Conservation (phyloP, 345 rosid species). For the Lumnitzera racemosa region DNA sequence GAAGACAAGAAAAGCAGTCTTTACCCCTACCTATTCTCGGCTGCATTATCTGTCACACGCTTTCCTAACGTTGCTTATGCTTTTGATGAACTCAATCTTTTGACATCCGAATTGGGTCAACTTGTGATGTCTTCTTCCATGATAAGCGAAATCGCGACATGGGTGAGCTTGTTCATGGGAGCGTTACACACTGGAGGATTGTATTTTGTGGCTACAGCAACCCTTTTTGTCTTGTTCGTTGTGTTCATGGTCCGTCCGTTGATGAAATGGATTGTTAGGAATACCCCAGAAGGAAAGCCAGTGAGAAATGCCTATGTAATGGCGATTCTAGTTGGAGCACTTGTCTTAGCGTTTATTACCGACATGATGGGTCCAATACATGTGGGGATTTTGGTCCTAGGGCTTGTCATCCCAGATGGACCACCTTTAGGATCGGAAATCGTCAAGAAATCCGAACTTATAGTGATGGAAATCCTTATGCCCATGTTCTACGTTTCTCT, state of each 20-base stretch:
- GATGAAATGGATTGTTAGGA: slow-evolving; percentile 5
- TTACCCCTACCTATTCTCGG: not conserved
- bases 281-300: slow-evolving; percentile 11
- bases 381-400: slow-evolving; percentile 7
- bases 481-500: slow-evolving; percentile 8
- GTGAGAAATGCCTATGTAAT: slow-evolving; percentile 6
- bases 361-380: slow-evolving; percentile 8
- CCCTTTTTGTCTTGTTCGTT: not conserved
- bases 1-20: not conserved
- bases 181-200: not conserved
- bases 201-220: no score
- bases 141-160: slow-evolving; percentile 1
- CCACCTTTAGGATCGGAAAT: slow-evolving; percentile 7
- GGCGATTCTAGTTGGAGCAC: not conserved
- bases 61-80: slow-evolving; percentile 11
- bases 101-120: slow-evolving; percentile 25
- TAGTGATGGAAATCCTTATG: slow-evolving; percentile 11
- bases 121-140: slow-evolving; percentile 18
- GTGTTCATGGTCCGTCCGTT: not conserved
- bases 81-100: slow-evolving; percentile 21
- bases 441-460: not conserved
- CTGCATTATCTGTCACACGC: slow-evolving; percentile 1
- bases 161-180: not conserved
- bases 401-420: slow-evolving; percentile 10
- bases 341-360: not conserved